Evolutionary conservation across 257 asterid species (phyloP).

Genomic region (Ajuga chamaepitys): DNA sequence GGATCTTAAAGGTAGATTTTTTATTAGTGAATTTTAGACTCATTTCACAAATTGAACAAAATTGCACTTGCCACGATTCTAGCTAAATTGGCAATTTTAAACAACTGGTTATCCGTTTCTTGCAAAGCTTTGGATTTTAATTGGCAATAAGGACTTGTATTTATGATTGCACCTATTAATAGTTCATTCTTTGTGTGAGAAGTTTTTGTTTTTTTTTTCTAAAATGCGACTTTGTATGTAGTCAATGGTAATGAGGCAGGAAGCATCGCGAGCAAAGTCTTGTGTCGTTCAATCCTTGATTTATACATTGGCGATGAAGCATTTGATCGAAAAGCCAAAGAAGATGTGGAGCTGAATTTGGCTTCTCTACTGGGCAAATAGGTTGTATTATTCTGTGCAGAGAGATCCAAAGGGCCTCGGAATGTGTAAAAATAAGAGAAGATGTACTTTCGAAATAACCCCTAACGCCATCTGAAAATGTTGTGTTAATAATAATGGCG

Average conservation of each 20-base stretch:
- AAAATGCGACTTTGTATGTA: conserved; percentile 19
- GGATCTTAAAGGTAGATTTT: no score
- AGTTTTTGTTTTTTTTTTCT: not conserved
- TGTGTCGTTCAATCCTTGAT: conserved; percentile 76
- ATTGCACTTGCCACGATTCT: no score
- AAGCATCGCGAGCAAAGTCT: conserved; percentile 65
- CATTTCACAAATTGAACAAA: no score
- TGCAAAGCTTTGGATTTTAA: not conserved
- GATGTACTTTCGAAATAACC: not conserved
- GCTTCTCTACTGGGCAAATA: conserved; percentile 55
- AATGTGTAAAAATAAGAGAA: not conserved
- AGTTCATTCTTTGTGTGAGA: not conserved
- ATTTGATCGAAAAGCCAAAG: conserved; percentile 78
- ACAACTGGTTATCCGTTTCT: no score
- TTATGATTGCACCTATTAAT: not conserved
- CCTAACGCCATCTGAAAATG: not conserved
- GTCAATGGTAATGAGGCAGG: conserved; percentile 91
- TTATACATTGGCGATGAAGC: conserved; percentile 81
- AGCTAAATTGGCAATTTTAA: no score
- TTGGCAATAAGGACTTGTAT: no score
- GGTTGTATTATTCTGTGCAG: not conserved
- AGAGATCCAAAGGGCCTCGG: not conserved
- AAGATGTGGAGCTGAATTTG: conserved; percentile 59
- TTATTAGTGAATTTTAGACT: no score
- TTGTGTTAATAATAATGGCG: not conserved